Conservation (phyloP, 495 filamentous ascomycete genomes). For the Neurospora discreta region DNA sequence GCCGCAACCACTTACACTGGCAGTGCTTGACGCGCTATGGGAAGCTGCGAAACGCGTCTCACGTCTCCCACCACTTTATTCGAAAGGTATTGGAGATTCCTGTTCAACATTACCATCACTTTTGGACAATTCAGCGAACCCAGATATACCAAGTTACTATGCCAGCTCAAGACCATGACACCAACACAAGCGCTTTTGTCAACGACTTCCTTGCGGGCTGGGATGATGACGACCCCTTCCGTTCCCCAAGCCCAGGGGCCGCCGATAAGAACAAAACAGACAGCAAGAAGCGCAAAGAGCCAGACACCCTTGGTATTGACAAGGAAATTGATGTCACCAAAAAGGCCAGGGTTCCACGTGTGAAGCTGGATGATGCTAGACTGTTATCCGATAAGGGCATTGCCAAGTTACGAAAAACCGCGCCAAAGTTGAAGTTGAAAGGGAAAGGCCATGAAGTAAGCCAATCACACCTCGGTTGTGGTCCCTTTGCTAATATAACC, state of each 20-base stretch:
- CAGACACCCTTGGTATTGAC: constrained; percentile 58
- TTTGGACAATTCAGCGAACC: neutral
- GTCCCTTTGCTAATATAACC: neutral
- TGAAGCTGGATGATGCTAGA: constrained; percentile 80
- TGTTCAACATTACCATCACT: neutral
- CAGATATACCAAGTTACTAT: neutral
- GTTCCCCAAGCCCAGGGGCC: constrained; percentile 20
- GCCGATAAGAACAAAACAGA: constrained; percentile 11
- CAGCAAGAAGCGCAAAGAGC: constrained; percentile 23
- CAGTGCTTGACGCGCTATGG: neutral
- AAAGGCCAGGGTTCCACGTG: constrained; percentile 54
- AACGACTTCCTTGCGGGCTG: constrained; percentile 9
- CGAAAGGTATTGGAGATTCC: too few relatives aligned
- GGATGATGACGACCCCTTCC: constrained; percentile 24
- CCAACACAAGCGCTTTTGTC: neutral
- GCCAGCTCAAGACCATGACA: neutral
- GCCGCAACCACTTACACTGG: constrained; percentile 4
- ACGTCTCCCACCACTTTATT: neutral
- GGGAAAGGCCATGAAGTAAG: constrained; percentile 88
- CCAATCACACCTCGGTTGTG: neutral
- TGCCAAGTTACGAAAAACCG: constrained; percentile 62
- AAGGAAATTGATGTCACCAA: constrained; percentile 74
- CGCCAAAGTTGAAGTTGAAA: constrained; percentile 66
- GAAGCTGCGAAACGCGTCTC: neutral
- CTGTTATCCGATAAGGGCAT: constrained; percentile 74